phyloP scores from a whole-genome alignment of 2,329 filamentous ascomycete species.

The Bipolaris victoriae region DNA sequence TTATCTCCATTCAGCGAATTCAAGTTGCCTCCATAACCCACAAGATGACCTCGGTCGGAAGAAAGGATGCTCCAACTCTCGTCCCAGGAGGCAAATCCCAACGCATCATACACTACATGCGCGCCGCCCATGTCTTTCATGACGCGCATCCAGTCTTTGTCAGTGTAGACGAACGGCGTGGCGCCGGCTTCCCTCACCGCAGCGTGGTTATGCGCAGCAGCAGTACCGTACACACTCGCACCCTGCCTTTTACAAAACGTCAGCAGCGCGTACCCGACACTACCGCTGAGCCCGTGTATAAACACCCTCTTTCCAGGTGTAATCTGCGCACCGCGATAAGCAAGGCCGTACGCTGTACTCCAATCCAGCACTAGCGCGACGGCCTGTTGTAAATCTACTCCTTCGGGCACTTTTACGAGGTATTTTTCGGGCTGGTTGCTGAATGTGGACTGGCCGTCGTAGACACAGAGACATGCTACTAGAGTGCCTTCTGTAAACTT shows the following conservation, averaged over 20 bases:
- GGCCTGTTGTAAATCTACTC: not conserved
- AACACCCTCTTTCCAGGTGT: not conserved
- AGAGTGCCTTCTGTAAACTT: not conserved
- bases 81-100: constrained; percentile 60
- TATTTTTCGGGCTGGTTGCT: not conserved
- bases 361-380: not conserved
- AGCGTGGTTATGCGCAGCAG: not conserved
- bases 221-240: not conserved
- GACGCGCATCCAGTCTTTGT: constrained; percentile 57
- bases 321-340: not conserved
- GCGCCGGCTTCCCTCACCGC: not conserved
- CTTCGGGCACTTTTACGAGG: not conserved
- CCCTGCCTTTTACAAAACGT: not conserved
- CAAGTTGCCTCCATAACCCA: not conserved
- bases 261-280: not conserved
- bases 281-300: not conserved
- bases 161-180: constrained; percentile 50
- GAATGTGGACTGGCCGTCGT: not conserved
- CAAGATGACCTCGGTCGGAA: not conserved
- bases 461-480: not conserved
- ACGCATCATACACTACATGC: constrained; percentile 57
- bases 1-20: not conserved
- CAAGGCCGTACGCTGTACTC: not conserved
- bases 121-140: constrained; percentile 57
- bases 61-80: constrained; percentile 57